Base-by-base conservation (phyloP, 2,329 filamentous ascomycete species). In the Beauveria brongniartii region DNA sequence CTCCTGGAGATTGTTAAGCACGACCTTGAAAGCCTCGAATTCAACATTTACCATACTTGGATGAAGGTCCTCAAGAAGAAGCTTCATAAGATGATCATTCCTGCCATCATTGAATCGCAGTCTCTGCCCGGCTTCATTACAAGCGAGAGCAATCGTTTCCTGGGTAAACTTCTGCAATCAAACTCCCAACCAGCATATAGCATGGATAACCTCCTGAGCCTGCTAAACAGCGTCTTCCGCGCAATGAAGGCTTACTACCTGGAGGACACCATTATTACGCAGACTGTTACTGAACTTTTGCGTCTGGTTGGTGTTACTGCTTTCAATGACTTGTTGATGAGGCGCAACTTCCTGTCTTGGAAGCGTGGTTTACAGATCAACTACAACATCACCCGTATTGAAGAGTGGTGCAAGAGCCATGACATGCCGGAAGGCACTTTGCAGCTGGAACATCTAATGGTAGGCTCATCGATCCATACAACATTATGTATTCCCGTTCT, bases 1-100 rank as follows among this genome's bases (percentile, higher is more conserved):
- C 83, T 99, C 58, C 80, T 99, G 69, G 94, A 99, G 76, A 97
- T 99, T 73, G 94, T 99, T 73, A 99, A 99, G 82, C 94, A 99
- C 73, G 94, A 99, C 73, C 81, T 99, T 56, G 94, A 99, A 79
- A 96, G 91, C 75, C 82, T 99, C 65, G 94, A 99, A 77, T 99
- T 99, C 81, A 99, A 99, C 80, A 99, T 99, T 69, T 99, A 99
- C 77, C 94, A 99, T 77, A 99, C 94, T 28, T 99, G 94, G 94
- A 99, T 99, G 94, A 99, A 99, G 82, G 91, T 97, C 61, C 80
- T 99, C 71, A 99, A 99, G 84, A 97, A 97, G 86, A 96, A 96
- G 79, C 83, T 99, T 65, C 91, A 95, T 70, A 97, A 97, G 84
- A 99, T 99, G 94, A 95, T 99, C 70, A 96, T 99, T 58, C 94